A percentile compares a stretch with the other conserved stretches of the same genome.
Conservation (phyloP, 257 asterid species). For the Gardenia jasminoides region DNA sequence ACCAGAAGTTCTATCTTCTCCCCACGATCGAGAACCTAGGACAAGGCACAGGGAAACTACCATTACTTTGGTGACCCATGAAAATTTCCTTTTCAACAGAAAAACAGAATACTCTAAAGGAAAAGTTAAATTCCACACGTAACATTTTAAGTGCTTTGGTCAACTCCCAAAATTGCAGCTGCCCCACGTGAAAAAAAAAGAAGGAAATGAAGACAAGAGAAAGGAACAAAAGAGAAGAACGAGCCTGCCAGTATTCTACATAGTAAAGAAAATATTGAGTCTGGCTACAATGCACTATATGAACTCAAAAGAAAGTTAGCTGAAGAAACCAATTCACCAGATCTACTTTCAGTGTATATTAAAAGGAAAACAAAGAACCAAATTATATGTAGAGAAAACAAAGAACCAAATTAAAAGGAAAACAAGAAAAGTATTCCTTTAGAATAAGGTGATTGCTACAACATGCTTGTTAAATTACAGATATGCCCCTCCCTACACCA, state of each 20-base stretch:
- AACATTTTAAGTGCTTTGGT: no score
- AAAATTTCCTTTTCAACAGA: not conserved
- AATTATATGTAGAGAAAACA: not conserved
- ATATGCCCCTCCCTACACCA: not conserved
- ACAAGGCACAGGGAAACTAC: slow-evolving; percentile 15
- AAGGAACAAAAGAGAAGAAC: not conserved
- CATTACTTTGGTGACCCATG: not conserved
- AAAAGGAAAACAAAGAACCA: not conserved
- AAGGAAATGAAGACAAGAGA: not conserved
- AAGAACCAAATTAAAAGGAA: not conserved
- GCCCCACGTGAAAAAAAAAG: not conserved
- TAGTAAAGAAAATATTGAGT: not conserved
- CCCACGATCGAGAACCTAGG: slow-evolving; percentile 91
- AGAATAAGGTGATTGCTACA: not conserved
- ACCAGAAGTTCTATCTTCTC: slow-evolving; percentile 89
- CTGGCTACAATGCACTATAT: not conserved
- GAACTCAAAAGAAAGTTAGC: not conserved
- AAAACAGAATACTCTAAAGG: no score
- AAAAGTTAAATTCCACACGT: not conserved
- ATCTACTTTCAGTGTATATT: not conserved
- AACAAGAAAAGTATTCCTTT: not conserved
- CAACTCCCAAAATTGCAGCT: not conserved
- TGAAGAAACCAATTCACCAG: not conserved
- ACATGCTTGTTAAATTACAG: not conserved
- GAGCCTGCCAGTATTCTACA: not conserved